Evolutionary conservation across 371 early-diverging fungal genomes (phyloP), one percentile per base, ranked within the genome.

Genomic region (Lichtheimia ramosa): DNA sequence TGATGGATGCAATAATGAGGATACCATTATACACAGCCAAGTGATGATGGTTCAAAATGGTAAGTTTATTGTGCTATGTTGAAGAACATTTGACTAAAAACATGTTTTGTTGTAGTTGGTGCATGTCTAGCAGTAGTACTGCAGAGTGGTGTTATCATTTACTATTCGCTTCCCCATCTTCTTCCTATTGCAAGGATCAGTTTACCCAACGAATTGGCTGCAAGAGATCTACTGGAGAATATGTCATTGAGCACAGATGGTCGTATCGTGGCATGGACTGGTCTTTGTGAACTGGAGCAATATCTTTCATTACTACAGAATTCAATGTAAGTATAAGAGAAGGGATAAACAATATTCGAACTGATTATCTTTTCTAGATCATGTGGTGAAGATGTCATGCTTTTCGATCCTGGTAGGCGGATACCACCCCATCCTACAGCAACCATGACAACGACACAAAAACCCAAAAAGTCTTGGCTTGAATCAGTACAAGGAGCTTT

Each of bases 401-500:
- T 85, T 20, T 72, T 75, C 64, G 72, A 80, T 28, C 66, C 73
- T 34, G 49, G 60, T 3, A 68, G 62, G 13, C 49, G 49, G 12
- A 63, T 84, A 10, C 82, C 82, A 13, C 68, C 73, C 2, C 77
- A 77, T 16, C 85, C 83, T 16, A 61, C 73, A 8, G 16, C 40
- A 15, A 28, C 59, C 3, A 20, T 58, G 43, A n/a, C 59, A 48
- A n/a, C 59, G 39, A 24, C 65, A 12, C 64, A 68, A 24, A 58
- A 65, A 46, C 41, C 61, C 7, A 63, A 63, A 10, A 75, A 76
- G 50, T 67, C 79, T n/a, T 75, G 73, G 69, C 59, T 82, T 2
- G 75, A 73, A 52, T 67, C 81, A n/a, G 83, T 82, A 5, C 63
- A 76, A 14, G 69, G 74, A 10, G 70, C 73, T 5, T 75, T 77